phyloP scores from a whole-genome alignment of 1,139 yeast genomes.

The Yamadazyma spencermartinsiae region DNA sequence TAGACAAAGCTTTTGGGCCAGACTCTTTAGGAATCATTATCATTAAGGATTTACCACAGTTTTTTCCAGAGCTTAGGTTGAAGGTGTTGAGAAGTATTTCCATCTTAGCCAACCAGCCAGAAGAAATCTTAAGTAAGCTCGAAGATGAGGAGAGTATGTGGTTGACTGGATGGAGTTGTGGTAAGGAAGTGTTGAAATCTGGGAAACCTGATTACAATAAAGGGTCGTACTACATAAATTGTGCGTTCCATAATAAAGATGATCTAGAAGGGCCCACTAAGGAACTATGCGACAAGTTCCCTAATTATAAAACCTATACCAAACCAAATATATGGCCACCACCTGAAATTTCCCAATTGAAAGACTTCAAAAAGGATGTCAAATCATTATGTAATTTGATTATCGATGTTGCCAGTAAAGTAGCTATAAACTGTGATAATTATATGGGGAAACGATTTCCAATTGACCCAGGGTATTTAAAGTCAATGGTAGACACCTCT shows the following conservation, averaged over 20 bases:
- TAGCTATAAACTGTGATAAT: slow-evolving; percentile 56
- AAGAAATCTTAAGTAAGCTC: slow-evolving; percentile 30
- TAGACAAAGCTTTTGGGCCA: slow-evolving; percentile 55
- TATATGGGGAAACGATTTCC: slow-evolving; percentile 33
- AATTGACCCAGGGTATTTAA: slow-evolving; percentile 39
- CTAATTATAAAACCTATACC: slow-evolving; percentile 45
- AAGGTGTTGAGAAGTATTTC: slow-evolving; percentile 49
- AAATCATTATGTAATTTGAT: slow-evolving; percentile 46
- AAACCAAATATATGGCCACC: slow-evolving; percentile 58
- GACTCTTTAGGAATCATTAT: slow-evolving; percentile 58
- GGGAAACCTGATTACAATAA: slow-evolving; percentile 52
- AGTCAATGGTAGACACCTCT: slow-evolving; percentile 47
- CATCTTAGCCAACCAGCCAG: slow-evolving; percentile 44
- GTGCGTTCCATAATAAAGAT: slow-evolving; percentile 52
- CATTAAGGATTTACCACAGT: slow-evolving; percentile 41
- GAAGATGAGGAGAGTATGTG: slow-evolving; percentile 51
- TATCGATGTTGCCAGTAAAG: slow-evolving; percentile 49
- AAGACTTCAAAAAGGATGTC: slow-evolving; percentile 34
- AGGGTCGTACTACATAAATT: slow-evolving; percentile 63
- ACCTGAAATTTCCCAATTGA: slow-evolving; percentile 18
- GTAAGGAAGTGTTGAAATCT: slow-evolving; percentile 49
- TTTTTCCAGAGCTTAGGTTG: slow-evolving; percentile 38
- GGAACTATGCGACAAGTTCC: slow-evolving; percentile 29
- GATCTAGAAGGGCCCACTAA: slow-evolving; percentile 46
- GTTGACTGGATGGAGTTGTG: slow-evolving; percentile 69